Evolutionary conservation across 179 eudicot genomes (phyloP).

Genomic region (Drosera spatulata): DNA sequence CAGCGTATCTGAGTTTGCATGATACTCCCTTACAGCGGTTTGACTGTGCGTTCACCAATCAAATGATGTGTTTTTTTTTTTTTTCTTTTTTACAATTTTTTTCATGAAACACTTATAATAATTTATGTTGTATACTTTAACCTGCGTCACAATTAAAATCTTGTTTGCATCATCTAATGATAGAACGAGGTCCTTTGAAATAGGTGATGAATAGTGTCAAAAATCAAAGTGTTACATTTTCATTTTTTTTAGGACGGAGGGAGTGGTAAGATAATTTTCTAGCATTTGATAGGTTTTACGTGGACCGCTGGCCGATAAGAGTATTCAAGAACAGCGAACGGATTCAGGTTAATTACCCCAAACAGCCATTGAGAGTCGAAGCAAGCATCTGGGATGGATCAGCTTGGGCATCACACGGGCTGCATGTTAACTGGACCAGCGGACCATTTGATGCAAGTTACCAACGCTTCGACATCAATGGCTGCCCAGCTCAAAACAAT

Average conservation of each 20-base stretch:
- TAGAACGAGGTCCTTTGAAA: no score
- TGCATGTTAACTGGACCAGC: conserved; percentile 31
- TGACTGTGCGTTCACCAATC: no score
- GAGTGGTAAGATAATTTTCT: background rate
- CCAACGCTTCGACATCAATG: conserved; percentile 35
- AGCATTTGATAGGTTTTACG: conserved; percentile 33
- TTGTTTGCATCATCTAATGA: no score
- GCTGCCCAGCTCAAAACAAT: conserved; percentile 18
- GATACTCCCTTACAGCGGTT: no score
- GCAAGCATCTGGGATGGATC: conserved; percentile 64
- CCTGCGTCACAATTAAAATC: background rate
- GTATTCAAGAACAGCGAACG: conserved; percentile 44
- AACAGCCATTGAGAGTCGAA: conserved; percentile 29
- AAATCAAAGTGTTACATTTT: no score
- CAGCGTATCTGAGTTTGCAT: no score
- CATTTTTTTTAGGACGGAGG: no score
- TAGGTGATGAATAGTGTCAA: no score
- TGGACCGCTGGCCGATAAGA: conserved; percentile 55
- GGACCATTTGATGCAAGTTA: conserved; percentile 55
- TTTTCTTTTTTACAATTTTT: background rate
- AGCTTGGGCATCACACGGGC: conserved; percentile 52
- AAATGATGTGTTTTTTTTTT: background rate
- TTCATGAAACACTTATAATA: background rate
- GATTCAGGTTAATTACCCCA: conserved; percentile 38
- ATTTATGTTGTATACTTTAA: background rate